phyloP scores from a whole-genome alignment of 441 rosid genomes.

The Hura crepitans region DNA sequence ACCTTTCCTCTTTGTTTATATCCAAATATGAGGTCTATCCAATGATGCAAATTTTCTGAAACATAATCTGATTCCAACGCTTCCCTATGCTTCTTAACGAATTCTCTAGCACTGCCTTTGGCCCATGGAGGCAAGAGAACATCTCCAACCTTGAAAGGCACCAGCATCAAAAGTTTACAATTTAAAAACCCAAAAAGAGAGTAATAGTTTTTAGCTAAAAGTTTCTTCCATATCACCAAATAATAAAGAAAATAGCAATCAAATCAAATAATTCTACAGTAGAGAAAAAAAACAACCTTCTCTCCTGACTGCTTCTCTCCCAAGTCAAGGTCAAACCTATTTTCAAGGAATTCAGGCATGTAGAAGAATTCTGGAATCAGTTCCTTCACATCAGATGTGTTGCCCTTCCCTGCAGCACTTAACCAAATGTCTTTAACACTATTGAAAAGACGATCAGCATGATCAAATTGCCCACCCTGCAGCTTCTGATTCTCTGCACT shows the following conservation, averaged over 20 bases:
- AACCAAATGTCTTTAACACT: conserved; percentile 94
- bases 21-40: conserved; percentile 99
- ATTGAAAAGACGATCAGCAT: conserved; percentile 99
- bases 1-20: conserved; percentile 99
- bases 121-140: conserved; percentile 98
- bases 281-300: conserved; percentile 56
- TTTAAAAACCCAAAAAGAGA: background rate
- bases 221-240: background rate
- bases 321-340: conserved; percentile 79
- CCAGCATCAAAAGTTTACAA: background rate
- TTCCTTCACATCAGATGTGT: conserved; percentile 99
- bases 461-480: conserved; percentile 99
- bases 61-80: conserved; percentile 96
- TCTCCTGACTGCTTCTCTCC: conserved; percentile 99
- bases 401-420: conserved; percentile 99
- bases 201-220: background rate
- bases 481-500: conserved; percentile 98
- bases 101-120: conserved; percentile 90
- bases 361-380: conserved; percentile 99
- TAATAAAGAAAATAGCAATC: conserved; percentile 13
- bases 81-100: conserved; percentile 90
- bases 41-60: conserved; percentile 96
- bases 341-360: conserved; percentile 96
- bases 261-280: background rate
- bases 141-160: conserved; percentile 72